These are phyloP conservation scores for Rubroshorea leprosula DNA, from an alignment of 345 rosid species.

Conservation along the genomic window DNA sequence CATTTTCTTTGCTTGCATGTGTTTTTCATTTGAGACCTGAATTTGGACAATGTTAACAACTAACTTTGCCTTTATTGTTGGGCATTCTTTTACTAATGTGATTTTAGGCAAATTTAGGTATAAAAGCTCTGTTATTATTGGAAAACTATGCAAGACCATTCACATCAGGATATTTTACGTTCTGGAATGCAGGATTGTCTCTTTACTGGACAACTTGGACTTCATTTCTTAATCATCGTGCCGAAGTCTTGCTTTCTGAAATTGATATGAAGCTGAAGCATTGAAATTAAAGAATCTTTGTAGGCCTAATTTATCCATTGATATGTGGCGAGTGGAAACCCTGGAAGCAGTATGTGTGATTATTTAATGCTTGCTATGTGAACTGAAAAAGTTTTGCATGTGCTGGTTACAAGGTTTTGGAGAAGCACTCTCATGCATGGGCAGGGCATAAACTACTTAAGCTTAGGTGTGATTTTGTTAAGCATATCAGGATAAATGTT, in stretches of 20 bases:
- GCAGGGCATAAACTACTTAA: too few relatives aligned
- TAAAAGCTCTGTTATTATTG: not conserved
- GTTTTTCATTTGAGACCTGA: not conserved
- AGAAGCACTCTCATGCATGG: too few relatives aligned
- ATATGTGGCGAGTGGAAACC: too few relatives aligned
- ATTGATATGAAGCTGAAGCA: conserved; percentile 42
- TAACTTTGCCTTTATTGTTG: too few relatives aligned
- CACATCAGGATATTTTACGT: conserved; percentile 2
- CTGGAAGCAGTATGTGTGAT: not conserved
- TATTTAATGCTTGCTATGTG: too few relatives aligned
- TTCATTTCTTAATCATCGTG: conserved; percentile 78
- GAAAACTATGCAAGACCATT: not conserved
- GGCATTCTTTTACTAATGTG: not conserved
- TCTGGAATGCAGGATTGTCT: conserved; percentile 60
- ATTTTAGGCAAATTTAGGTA: not conserved
- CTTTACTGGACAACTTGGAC: conserved; percentile 71
- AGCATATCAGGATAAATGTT: too few relatives aligned
- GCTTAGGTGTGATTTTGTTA: too few relatives aligned
- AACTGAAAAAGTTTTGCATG: too few relatives aligned
- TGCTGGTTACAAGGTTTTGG: too few relatives aligned
- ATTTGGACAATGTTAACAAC: too few relatives aligned
- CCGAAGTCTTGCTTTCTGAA: conserved; percentile 33
- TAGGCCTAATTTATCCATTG: not conserved
- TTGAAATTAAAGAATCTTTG: conserved; percentile 19
- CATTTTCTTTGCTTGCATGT: not conserved